phyloP scores from a whole-genome alignment of 2,329 filamentous ascomycete species.

The Trichoderma sp. region DNA sequence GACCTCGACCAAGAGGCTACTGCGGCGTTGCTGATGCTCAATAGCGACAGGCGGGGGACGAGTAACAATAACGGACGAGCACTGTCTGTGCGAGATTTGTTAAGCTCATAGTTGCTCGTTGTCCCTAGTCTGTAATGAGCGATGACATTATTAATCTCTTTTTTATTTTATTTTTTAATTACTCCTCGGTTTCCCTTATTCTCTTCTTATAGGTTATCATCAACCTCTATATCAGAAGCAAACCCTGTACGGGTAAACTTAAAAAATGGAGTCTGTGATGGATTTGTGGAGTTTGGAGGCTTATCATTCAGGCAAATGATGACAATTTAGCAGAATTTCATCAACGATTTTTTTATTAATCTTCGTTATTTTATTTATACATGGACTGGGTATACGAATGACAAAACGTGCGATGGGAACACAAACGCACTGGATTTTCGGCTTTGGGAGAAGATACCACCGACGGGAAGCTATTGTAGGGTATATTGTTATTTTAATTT shows the following conservation, averaged over 20 bases:
- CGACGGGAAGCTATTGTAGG: background rate
- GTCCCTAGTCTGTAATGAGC: background rate
- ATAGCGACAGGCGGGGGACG: conserved; percentile 67
- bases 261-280: background rate
- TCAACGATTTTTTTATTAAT: background rate
- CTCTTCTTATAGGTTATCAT: background rate
- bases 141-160: background rate
- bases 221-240: too few relatives aligned
- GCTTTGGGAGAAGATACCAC: background rate
- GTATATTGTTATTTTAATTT: background rate
- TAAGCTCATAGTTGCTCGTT: conserved; percentile 48
- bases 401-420: background rate
- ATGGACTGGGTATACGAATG: background rate
- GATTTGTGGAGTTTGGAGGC: background rate
- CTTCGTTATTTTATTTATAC: background rate
- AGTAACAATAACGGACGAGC: conserved; percentile 43
- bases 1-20: conserved; percentile 77
- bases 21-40: conserved; percentile 84
- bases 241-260: background rate
- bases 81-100: conserved; percentile 56
- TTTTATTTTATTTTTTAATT: too few relatives aligned
- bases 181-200: background rate
- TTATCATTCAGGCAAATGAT: background rate
- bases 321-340: background rate
- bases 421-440: conserved; percentile 12